These are phyloP conservation scores for Iris pallida DNA, from an alignment of 116 monocot genomes.

Conservation along the genomic window DNA sequence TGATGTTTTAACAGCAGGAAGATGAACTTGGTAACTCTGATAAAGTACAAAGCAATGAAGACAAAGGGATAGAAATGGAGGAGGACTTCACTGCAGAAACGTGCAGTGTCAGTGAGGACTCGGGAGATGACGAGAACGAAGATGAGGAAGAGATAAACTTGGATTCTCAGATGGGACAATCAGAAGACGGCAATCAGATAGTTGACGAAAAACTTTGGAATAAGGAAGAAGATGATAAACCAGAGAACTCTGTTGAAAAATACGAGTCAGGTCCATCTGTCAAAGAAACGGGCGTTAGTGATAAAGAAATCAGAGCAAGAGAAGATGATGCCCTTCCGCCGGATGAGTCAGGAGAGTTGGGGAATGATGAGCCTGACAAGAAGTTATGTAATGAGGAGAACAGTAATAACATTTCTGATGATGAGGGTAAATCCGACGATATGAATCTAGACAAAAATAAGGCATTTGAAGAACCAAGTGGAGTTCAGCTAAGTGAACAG, in stretches of 20 bases:
- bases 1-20: constrained; percentile 39
- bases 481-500: constrained; percentile 32
- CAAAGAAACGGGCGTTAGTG: constrained; percentile 42
- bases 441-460: constrained; percentile 42
- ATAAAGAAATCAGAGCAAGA: constrained; percentile 72
- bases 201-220: constrained; percentile 74
- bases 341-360: constrained; percentile 37
- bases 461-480: constrained; percentile 64
- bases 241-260: constrained; percentile 47
- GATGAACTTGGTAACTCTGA: constrained; percentile 48
- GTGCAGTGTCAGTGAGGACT: constrained; percentile 73
- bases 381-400: constrained; percentile 25
- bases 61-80: constrained; percentile 87
- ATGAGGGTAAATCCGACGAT: constrained; percentile 28
- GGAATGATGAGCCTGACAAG: constrained; percentile 18
- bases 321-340: constrained; percentile 40
- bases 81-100: constrained; percentile 82
- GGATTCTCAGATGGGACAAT: constrained; percentile 78
- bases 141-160: constrained; percentile 61
- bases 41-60: constrained; percentile 41
- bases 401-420: constrained; percentile 23
- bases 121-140: constrained; percentile 35
- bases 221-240: constrained; percentile 52
- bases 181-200: constrained; percentile 40
- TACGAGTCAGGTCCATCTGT: constrained; percentile 73